Conservation (phyloP, 148 eudicot species). For the Rhododendron ovatum region DNA sequence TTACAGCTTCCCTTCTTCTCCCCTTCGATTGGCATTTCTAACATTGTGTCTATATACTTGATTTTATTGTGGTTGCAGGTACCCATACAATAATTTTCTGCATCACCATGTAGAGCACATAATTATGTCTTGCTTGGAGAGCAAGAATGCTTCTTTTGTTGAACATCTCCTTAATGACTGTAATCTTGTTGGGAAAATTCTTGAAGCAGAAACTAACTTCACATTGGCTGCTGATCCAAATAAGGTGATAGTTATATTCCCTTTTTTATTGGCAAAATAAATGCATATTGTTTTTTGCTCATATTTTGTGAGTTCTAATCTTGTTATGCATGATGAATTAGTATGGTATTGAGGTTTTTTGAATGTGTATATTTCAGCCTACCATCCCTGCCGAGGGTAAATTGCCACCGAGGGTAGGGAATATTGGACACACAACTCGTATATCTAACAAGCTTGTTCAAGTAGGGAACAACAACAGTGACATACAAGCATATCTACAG, state of each 20-base stretch:
- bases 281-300: neutral
- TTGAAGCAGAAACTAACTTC: slow-evolving; percentile 72
- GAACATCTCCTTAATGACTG: slow-evolving; percentile 84
- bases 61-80: slow-evolving; percentile 42
- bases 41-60: neutral
- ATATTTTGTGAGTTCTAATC: neutral
- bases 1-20: neutral
- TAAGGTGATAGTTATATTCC: slow-evolving; percentile 38
- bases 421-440: slow-evolving; percentile 87
- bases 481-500: slow-evolving; percentile 63
- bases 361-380: slow-evolving; percentile 54
- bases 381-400: slow-evolving; percentile 62
- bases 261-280: neutral
- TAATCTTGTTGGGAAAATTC: slow-evolving; percentile 71
- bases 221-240: slow-evolving; percentile 46
- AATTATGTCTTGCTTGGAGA: slow-evolving; percentile 70
- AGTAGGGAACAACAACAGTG: slow-evolving; percentile 51
- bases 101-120: slow-evolving; percentile 87
- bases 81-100: slow-evolving; percentile 90
- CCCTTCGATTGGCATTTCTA: slow-evolving; percentile 1
- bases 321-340: neutral
- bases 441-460: slow-evolving; percentile 86
- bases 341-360: neutral
- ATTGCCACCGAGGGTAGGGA: slow-evolving; percentile 70
- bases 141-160: slow-evolving; percentile 62